Evolutionary conservation across 257 asterid species (phyloP).

Genomic region (Rhazya stricta): DNA sequence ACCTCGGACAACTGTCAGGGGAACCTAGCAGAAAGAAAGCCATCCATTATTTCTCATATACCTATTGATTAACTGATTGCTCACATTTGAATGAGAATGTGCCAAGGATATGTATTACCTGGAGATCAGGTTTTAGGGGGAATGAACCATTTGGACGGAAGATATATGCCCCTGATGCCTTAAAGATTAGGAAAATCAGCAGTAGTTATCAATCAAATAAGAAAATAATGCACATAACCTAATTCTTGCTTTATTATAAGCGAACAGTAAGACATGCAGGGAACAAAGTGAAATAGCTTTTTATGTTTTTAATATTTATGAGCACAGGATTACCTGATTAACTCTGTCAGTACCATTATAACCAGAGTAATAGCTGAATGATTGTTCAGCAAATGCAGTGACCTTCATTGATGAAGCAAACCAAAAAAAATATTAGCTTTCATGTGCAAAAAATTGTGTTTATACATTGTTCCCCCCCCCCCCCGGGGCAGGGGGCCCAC

Average conservation of each 20-base stretch:
- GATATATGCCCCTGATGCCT: constrained; percentile 86
- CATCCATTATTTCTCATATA: neutral
- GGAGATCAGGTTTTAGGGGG: constrained; percentile 46
- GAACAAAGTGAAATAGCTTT: neutral
- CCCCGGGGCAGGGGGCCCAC: neutral
- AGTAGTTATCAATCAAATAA: constrained; percentile 7
- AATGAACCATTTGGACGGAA: constrained; percentile 77
- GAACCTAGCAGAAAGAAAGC: constrained; percentile 38
- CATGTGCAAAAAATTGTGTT: neutral
- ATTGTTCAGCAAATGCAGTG: constrained; percentile 37
- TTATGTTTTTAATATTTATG: constrained; percentile 4
- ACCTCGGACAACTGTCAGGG: constrained; percentile 53
- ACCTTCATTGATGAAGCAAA: constrained; percentile 39
- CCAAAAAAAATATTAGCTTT: neutral
- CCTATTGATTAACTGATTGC: neutral
- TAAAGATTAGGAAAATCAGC: constrained; percentile 23
- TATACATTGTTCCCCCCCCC: neutral
- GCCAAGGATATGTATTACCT: constrained; percentile 31
- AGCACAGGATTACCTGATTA: constrained; percentile 52
- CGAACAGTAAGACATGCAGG: neutral
- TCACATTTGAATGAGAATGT: neutral
- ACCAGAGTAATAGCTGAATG: constrained; percentile 65
- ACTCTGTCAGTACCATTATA: constrained; percentile 69
- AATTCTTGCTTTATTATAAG: neutral
- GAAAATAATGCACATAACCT: neutral